Evolutionary conservation across 2,329 filamentous ascomycete genomes (phyloP).

Genomic region (Aspergillus clavatus): DNA sequence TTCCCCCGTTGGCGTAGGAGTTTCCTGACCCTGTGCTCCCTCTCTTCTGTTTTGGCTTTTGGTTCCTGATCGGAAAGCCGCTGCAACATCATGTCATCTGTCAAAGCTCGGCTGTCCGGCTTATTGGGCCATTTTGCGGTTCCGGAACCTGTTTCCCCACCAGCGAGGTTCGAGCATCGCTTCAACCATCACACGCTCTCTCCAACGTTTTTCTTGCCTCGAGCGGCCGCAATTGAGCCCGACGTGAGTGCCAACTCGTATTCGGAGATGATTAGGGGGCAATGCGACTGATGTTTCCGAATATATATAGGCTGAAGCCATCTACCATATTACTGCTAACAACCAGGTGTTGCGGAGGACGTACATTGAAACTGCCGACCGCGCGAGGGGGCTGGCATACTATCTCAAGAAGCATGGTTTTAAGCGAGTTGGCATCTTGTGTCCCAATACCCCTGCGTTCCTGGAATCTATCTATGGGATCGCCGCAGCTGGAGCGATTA

Average conservation of each 20-base stretch:
- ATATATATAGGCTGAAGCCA: conserved; percentile 59
- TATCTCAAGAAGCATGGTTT: conserved; percentile 70
- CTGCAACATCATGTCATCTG: conserved; percentile 22
- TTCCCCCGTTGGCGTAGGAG: neutral
- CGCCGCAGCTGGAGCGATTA: conserved; percentile 71
- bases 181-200: conserved; percentile 59
- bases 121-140: conserved; percentile 27
- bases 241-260: conserved; percentile 44
- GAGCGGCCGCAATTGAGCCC: conserved; percentile 83
- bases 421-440: conserved; percentile 76
- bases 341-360: conserved; percentile 66
- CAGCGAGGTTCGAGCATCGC: conserved; percentile 24
- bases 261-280: neutral
- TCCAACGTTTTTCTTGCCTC: conserved; percentile 79
- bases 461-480: conserved; percentile 87
- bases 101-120: conserved; percentile 25
- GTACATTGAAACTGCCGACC: conserved; percentile 78
- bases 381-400: conserved; percentile 81
- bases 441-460: conserved; percentile 91
- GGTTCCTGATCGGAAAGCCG: neutral
- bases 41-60: neutral
- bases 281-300: too few species aligned
- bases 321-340: conserved; percentile 80
- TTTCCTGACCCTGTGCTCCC: neutral
- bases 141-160: conserved; percentile 17